Evolutionary conservation across 495 filamentous ascomycete genomes (phyloP).

Genomic region (Aspergillus conjunctus): DNA sequence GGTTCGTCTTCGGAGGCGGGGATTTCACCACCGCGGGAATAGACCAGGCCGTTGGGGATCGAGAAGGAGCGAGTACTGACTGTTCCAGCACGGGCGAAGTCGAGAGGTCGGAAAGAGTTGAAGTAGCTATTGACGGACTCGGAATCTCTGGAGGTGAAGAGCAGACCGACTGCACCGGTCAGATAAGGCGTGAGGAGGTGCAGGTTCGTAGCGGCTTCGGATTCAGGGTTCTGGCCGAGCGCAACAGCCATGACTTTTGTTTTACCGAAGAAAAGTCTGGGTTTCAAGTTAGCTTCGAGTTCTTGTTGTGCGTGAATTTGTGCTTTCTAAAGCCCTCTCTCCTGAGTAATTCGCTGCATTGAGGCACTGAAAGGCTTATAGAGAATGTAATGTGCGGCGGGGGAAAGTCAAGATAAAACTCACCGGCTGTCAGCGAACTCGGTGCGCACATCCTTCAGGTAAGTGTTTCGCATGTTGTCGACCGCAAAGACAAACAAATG

Average conservation of each 20-base stretch:
- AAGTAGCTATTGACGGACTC: constrained; percentile 68
- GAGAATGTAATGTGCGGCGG: constrained; percentile 8
- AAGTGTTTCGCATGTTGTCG: constrained; percentile 98
- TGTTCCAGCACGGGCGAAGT: constrained; percentile 89
- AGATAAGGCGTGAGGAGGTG: constrained; percentile 70
- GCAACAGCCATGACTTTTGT: constrained; percentile 97
- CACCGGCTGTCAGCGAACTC: constrained; percentile 86
- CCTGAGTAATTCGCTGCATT: no score
- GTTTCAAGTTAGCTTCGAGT: constrained; percentile 11
- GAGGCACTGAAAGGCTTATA: background rate
- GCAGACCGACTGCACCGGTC: constrained; percentile 78
- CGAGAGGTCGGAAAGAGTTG: constrained; percentile 62
- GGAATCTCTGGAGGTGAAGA: constrained; percentile 80
- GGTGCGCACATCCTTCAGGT: constrained; percentile 86
- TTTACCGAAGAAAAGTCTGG: constrained; percentile 94
- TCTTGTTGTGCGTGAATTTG: no score
- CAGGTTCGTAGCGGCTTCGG: constrained; percentile 74
- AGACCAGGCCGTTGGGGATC: constrained; percentile 76
- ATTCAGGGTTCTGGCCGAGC: constrained; percentile 72
- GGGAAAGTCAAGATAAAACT: constrained; percentile 23
- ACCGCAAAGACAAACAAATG: constrained; percentile 91
- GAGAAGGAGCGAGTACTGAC: constrained; percentile 70
- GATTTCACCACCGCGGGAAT: constrained; percentile 75
- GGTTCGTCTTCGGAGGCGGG: constrained; percentile 80
- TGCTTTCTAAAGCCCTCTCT: background rate